Evolutionary conservation across 2,329 filamentous ascomycete genomes (phyloP).

Genomic region (Hypoxylon sp.): DNA sequence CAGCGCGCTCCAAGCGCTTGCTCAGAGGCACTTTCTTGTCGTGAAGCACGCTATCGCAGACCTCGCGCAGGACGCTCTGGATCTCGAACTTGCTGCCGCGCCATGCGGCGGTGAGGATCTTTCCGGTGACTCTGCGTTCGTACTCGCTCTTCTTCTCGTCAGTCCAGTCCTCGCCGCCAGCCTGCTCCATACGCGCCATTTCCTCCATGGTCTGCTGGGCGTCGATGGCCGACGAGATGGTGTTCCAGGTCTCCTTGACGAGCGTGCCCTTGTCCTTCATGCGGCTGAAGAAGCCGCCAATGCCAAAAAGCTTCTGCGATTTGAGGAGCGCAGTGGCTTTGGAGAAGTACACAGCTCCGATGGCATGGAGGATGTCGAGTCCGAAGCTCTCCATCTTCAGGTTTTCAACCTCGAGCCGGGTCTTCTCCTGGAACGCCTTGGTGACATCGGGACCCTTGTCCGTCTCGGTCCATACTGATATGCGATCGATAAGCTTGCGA

Average conservation of each 20-base stretch:
- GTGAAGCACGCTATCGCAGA: conserved; percentile 90
- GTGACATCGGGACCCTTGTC: conserved; percentile 91
- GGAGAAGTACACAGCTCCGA: conserved; percentile 89
- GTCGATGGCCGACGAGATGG: conserved; percentile 94
- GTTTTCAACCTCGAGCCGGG: conserved; percentile 93
- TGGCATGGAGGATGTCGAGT: conserved; percentile 94
- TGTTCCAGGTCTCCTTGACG: conserved; percentile 99
- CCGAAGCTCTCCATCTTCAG: conserved; percentile 99
- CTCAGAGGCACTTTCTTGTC: conserved; percentile 82
- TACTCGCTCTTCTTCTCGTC: conserved; percentile 97
- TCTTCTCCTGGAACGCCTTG: conserved; percentile 92
- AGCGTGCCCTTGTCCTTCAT: conserved; percentile 97
- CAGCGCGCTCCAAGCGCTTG: conserved; percentile 91
- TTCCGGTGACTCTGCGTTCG: conserved; percentile 94
- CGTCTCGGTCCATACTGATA: conserved; percentile 97
- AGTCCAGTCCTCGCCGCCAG: conserved; percentile 96
- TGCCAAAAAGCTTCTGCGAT: conserved; percentile 96
- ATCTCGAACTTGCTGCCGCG: conserved; percentile 98
- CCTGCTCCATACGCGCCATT: conserved; percentile 96
- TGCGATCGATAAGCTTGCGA: conserved; percentile 88
- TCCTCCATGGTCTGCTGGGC: conserved; percentile 99
- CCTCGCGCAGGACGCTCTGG: conserved; percentile 92
- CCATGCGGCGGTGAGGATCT: conserved; percentile 98
- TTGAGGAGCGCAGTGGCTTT: conserved; percentile 92
- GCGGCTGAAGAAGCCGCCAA: conserved; percentile 92